A percentile compares a stretch with the other conserved stretches of the same genome.
phyloP scores from a whole-genome alignment of 2,329 filamentous ascomycete species.

The Apiospora arundinis region DNA sequence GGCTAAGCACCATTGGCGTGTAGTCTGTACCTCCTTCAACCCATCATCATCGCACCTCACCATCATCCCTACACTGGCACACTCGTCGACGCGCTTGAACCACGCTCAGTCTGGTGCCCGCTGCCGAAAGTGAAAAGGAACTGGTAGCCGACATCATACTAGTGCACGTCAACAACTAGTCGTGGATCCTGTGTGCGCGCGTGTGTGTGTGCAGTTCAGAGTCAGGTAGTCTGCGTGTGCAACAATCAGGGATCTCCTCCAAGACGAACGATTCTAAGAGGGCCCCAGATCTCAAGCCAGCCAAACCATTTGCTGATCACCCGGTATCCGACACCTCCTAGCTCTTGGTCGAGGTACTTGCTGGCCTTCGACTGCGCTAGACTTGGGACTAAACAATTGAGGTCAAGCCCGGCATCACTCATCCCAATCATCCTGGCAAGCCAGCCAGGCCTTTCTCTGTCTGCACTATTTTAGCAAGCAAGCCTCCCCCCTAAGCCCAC shows the following conservation, averaged over 20 bases:
- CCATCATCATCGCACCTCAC: constrained; percentile 18
- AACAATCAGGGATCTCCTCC: constrained; percentile 21
- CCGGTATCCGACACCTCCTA: constrained; percentile 16
- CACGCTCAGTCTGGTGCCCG: constrained; percentile 18
- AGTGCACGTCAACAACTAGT: constrained; percentile 23
- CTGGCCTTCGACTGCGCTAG: constrained; percentile 18
- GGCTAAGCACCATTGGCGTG: constrained; percentile 13
- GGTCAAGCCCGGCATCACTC: constrained; percentile 10
- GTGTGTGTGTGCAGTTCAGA: constrained; percentile 18
- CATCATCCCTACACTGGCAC: constrained; percentile 11
- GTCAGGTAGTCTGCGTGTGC: constrained; percentile 21
- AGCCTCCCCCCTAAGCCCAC: constrained; percentile 19
- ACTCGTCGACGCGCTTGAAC: constrained; percentile 14
- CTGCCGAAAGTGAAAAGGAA: constrained; percentile 18
- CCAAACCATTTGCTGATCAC: constrained; percentile 16
- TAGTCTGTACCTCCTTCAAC: constrained; percentile 10
- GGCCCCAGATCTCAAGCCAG: constrained; percentile 21
- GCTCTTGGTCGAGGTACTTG: constrained; percentile 11
- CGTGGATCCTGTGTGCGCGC: constrained; percentile 20
- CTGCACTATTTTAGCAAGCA: constrained; percentile 22
- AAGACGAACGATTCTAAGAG: constrained; percentile 17
- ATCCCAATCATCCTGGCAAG: constrained; percentile 19
- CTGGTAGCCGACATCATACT: constrained; percentile 20
- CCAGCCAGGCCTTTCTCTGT: constrained; percentile 18
- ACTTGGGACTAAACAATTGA: constrained; percentile 19